Evolutionary conservation across 2,329 filamentous ascomycete genomes (phyloP), one percentile per base, ranked within the genome.

Genomic region (Uncinocarpus reesii): DNA sequence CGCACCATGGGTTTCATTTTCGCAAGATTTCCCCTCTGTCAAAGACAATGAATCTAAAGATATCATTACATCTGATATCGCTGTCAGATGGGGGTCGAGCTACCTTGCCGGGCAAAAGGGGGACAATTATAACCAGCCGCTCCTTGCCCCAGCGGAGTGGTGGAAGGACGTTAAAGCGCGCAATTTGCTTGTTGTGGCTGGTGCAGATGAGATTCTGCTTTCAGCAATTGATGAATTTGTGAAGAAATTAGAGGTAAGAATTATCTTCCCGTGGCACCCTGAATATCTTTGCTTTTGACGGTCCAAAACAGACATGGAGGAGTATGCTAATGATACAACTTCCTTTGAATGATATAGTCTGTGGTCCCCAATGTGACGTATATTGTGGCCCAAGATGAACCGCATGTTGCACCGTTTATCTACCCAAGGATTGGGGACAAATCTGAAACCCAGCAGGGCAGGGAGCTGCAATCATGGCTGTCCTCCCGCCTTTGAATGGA

Each of bases 1-100:
- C 48, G 74, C 71, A 0, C 79, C 79, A 0, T 83, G 79, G 79
- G 66, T 71, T 1, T 69, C 69, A 1, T 73, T 81, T 52, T 64
- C 67, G n/a, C 66, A 64, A 0, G 60, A 69, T 15, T 69, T 69
- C 21, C 59, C 64, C 0, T 68, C 67, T 1, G 70, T 68, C 38
- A 56, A 58, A 5, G 59, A 62, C 7, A 78, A 80, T 49, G 64
- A 65, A 2, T 64, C 69, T 20, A 75, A 71, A 35, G 78, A 81
- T 56, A 62, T 74, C 45, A 67, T 81, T 36, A 65, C 68, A 10
- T 57, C 60, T 0, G 56, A 57, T 0, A 60, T 68, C 0, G 67
- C 70, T 1, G 55, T 55, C 0, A 64, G 67, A 1, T 81, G 76
- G 76, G 61, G 65, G 1, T 48, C 55, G 1, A 67, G 71, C 1